Base-by-base conservation (phyloP, 768 basidiomycete species). In the Hygrocybe coccinea region DNA sequence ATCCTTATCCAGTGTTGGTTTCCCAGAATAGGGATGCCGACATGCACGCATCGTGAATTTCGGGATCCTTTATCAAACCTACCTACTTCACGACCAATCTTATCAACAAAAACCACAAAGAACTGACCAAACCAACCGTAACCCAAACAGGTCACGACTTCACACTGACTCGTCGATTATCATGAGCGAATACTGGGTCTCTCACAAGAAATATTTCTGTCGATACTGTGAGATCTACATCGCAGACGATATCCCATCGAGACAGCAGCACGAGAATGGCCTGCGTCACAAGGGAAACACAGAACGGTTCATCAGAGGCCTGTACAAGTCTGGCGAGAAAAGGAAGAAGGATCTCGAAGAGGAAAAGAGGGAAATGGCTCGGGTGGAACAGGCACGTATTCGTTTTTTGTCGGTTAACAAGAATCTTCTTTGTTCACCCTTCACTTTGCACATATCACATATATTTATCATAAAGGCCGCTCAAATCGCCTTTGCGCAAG, bases 181-280 rank as follows among this genome's bases (percentile, higher is more conserved):
- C 67, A 94, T 93, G 91, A 86, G 84, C 62, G 91, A 94, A 69
- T 94, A 87, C 69, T 95, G 92, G 91, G 87, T 94, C 59, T 91
- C 91, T 22, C 85, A 89, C 69, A 93, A 94, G 72, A 87, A 85
- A 63, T 95, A 95, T 72, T 89, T 83, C 67, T 97, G 94, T 85
- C 93, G 94, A 68, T 97, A 97, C 76, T 98, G 97, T 76, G 89
- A 93, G 50, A 93, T 92, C 59, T 97, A 87, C 75, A 97, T 99
- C 58, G 83, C 93, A 51, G 97, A 99, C 73, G 95, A 99, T 77
- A 91, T 78, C 9, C 89, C 97, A 57, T 97, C 95, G 1, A 80
- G 90, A 50, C 78, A 82, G 60, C 91, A 91, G 52, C 97, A 99
- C 66, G 97, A 98, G 71, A 89, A 83, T 60, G 97, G 97, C 39